Percentiles rank a stretch among this genome's conserved stretches.
Conservation (phyloP, 768 basidiomycete species). For the Termitomyces sp. region DNA sequence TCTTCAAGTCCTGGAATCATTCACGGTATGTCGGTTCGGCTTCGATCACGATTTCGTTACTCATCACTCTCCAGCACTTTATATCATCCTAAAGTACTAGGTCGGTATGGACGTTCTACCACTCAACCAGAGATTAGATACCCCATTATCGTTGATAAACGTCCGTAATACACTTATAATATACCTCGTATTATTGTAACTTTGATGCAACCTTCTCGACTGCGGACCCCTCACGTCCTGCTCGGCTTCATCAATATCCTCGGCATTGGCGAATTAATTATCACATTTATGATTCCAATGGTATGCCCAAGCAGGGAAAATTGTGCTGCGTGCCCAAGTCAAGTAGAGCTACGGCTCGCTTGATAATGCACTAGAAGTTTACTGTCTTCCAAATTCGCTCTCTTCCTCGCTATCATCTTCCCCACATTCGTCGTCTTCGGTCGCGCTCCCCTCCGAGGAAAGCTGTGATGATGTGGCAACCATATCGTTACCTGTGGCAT, state of each 20-base stretch:
- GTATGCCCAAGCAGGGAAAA: neutral
- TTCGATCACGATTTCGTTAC: neutral
- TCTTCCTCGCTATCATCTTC: neutral
- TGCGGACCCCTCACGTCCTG: neutral
- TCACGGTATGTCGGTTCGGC: slow-evolving; percentile 38
- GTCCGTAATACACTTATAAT: neutral
- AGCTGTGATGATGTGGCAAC: neutral
- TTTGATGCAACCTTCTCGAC: neutral
- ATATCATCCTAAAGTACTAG: slow-evolving; percentile 78
- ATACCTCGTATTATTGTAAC: neutral
- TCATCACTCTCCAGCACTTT: slow-evolving; percentile 47
- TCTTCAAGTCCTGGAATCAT: slow-evolving; percentile 65
- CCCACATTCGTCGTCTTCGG: neutral
- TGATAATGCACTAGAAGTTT: neutral
- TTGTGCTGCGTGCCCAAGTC: neutral
- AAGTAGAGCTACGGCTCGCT: too few species aligned
- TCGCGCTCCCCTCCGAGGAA: neutral
- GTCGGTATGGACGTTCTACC: slow-evolving; percentile 2
- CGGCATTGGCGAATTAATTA: neutral
- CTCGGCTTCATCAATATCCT: neutral
- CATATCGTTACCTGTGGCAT: neutral
- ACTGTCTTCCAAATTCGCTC: neutral
- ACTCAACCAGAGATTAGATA: slow-evolving; percentile 1
- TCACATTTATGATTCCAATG: neutral
- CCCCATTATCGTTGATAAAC: slow-evolving; percentile 2